Percentiles rank a stretch among this genome's conserved stretches.
These are phyloP conservation scores for Thinopyrum elongatum DNA, from an alignment of 176 grass and related monocot genomes.

Conservation along the genomic window DNA sequence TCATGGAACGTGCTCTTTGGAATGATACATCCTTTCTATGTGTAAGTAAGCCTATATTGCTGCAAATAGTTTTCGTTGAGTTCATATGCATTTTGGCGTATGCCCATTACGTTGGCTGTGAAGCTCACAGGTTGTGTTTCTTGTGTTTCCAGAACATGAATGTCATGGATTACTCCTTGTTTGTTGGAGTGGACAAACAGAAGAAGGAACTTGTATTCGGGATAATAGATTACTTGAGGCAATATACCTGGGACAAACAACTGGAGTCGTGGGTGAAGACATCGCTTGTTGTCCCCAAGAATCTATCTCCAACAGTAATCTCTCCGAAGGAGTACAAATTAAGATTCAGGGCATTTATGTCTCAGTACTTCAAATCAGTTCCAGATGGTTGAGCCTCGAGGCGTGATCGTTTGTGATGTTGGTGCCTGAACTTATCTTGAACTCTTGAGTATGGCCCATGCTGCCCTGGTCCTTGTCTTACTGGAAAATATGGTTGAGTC, in stretches of 20 bases:
- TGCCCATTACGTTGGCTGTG: slow-evolving; percentile 6
- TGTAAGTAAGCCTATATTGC: slow-evolving; percentile 54
- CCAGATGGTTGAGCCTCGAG: slow-evolving; percentile 53
- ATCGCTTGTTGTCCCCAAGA: slow-evolving; percentile 81
- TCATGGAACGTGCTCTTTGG: slow-evolving; percentile 88
- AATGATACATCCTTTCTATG: slow-evolving; percentile 83
- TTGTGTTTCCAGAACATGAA: slow-evolving; percentile 66
- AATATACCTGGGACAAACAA: slow-evolving; percentile 95
- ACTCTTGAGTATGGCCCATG: not conserved
- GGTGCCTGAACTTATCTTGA: not conserved
- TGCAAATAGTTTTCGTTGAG: not conserved
- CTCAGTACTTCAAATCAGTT: slow-evolving; percentile 56
- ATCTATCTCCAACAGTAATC: slow-evolving; percentile 79
- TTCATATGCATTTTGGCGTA: slow-evolving; percentile 17
- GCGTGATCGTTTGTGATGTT: slow-evolving; percentile 22
- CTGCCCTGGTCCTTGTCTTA: not conserved
- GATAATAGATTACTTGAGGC: slow-evolving; percentile 92
- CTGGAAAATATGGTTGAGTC: not conserved
- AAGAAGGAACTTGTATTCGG: slow-evolving; percentile 77
- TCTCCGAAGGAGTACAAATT: slow-evolving; percentile 78
- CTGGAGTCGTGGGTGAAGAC: slow-evolving; percentile 89
- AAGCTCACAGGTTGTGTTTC: slow-evolving; percentile 13
- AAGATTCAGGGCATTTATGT: slow-evolving; percentile 79
- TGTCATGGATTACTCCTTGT: slow-evolving; percentile 92
- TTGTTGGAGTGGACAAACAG: slow-evolving; percentile 86